phyloP scores from a whole-genome alignment of 257 asterid genomes.

The Cruciata laevipes region DNA sequence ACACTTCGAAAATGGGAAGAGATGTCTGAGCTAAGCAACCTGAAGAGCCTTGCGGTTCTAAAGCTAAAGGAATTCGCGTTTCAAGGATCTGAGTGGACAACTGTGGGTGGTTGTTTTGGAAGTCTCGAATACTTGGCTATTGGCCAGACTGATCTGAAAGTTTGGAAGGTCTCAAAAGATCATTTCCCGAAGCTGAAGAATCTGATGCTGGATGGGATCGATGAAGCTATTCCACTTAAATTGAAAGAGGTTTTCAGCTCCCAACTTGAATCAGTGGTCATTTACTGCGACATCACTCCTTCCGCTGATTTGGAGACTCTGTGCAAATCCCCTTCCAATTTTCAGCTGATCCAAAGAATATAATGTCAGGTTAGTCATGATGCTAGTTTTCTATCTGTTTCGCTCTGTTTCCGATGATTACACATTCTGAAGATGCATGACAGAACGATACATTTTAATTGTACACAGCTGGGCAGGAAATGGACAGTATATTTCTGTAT shows the following conservation, averaged over 20 bases:
- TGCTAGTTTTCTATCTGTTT: too few relatives aligned
- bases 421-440: too few relatives aligned
- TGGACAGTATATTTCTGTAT: too few relatives aligned
- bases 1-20: conserved; percentile 32
- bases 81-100: conserved; percentile 21
- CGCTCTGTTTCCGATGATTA: too few relatives aligned
- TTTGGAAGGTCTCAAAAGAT: neutral
- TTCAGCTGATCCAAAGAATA: too few relatives aligned
- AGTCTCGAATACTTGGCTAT: neutral
- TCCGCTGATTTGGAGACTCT: too few relatives aligned
- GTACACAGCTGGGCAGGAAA: too few relatives aligned
- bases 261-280: neutral
- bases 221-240: conserved; percentile 6
- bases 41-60: conserved; percentile 15
- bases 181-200: conserved; percentile 1
- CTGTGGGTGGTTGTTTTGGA: neutral
- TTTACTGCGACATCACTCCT: neutral
- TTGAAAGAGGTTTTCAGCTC: neutral
- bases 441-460: too few relatives aligned
- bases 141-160: neutral
- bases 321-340: too few relatives aligned
- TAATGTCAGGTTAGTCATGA: too few relatives aligned
- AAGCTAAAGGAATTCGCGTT: conserved; percentile 27
- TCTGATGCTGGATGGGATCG: conserved; percentile 12
- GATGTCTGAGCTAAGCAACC: conserved; percentile 18